Evolutionary conservation across 192 early-diverging fungal genomes (phyloP), one percentile per base, ranked within the genome.

Genomic region (Ambispora gerdemannii): DNA sequence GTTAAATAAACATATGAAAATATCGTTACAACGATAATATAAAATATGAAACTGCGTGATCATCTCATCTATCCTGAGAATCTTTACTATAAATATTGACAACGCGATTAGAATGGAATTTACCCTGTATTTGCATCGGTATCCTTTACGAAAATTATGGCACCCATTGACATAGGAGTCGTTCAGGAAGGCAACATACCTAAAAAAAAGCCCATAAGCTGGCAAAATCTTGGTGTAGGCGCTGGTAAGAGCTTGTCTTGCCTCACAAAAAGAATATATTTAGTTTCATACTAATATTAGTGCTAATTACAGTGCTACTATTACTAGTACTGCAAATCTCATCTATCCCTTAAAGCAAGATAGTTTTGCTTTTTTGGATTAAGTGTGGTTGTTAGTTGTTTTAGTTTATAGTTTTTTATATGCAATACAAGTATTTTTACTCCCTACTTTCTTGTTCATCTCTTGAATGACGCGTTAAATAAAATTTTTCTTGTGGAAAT

Each of bases 121-220:
- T n/a, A n/a, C n/a, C n/a, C n/a, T n/a, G n/a, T n/a, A n/a, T n/a
- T n/a, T n/a, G n/a, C n/a, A n/a, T n/a, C n/a, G n/a, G n/a, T n/a
- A n/a, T n/a, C n/a, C n/a, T n/a, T n/a, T n/a, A n/a, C n/a, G n/a
- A n/a, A n/a, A 53, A 22, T 15, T 22, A 67, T 67, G 65, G 65
- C 65, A 3, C 65, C 65, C n/a, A n/a, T 53, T 56, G 38, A 0
- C 31, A 13, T 31, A 47, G 24, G 20, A 0, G 20, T 32, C 28
- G 10, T 31, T 20, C 25, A 15, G 27, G 38, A 28, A 20, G 68
- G 22, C 20, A 56, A 31, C 6, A 60, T 38, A 8, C 24, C 92
- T 20, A 74, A 86, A 73, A 97, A 98, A 82, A 96, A 98, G 77
- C 81, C 92, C 36, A 73, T 96, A 62, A 91, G 89, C 55, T 96